phyloP scores from a whole-genome alignment of 2,329 filamentous ascomycete genomes.

The Plectosphaerella plurivora region DNA sequence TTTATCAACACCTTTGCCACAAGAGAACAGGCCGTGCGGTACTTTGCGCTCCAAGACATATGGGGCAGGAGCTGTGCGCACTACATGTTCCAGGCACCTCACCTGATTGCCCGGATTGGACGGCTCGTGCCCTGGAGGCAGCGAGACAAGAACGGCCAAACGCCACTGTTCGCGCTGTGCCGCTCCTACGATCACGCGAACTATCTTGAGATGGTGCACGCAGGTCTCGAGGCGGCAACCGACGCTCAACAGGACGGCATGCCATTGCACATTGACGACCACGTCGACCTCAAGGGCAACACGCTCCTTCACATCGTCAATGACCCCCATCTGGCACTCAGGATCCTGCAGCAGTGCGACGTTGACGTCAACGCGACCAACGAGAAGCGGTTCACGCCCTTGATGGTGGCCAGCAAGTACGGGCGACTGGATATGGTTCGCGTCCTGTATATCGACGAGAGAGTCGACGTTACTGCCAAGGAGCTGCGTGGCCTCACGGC shows the following conservation, averaged over 20 bases:
- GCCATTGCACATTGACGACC: constrained; percentile 85
- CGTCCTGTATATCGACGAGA: constrained; percentile 77
- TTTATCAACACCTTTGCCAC: constrained; percentile 59
- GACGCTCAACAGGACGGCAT: constrained; percentile 70
- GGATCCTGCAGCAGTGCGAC: constrained; percentile 79
- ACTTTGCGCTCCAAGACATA: constrained; percentile 72
- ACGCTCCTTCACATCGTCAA: constrained; percentile 95
- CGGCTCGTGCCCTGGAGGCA: constrained; percentile 80
- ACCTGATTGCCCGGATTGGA: constrained; percentile 73
- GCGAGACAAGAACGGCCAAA: constrained; percentile 94
- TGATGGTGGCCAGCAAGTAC: constrained; percentile 99
- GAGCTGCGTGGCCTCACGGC: constrained; percentile 88
- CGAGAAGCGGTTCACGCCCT: constrained; percentile 87
- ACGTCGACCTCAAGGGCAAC: constrained; percentile 89
- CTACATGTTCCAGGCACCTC: constrained; percentile 89
- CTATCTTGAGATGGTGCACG: constrained; percentile 83
- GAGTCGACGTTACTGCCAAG: constrained; percentile 79
- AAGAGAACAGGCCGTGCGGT: constrained; percentile 51
- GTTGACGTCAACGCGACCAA: constrained; percentile 96
- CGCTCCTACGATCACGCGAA: constrained; percentile 90
- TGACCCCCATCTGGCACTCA: constrained; percentile 69
- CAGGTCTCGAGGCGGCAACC: constrained; percentile 71
- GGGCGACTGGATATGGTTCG: constrained; percentile 91
- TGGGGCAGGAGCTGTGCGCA: constrained; percentile 90
- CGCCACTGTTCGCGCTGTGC: constrained; percentile 92